Conservation (phyloP, 192 early-diverging fungal species). For the Dispira simplex region DNA sequence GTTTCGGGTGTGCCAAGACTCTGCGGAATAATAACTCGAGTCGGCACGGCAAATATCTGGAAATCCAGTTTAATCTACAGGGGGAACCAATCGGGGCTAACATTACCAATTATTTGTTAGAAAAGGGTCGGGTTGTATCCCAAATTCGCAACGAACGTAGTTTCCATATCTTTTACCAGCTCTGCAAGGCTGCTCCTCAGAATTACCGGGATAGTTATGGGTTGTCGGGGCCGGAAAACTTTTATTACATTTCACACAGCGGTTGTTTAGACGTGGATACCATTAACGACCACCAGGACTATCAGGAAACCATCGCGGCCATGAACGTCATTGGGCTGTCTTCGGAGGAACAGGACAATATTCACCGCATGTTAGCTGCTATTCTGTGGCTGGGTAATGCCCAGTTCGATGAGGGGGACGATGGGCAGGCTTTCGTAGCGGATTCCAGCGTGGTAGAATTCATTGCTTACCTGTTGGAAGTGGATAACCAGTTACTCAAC, state of each 20-base stretch:
- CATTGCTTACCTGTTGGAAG: slow-evolving; percentile 58
- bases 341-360: slow-evolving; percentile 61
- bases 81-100: slow-evolving; percentile 93
- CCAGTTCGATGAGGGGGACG: slow-evolving; percentile 69
- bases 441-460: slow-evolving; percentile 49
- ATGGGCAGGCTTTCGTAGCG: slow-evolving; percentile 40
- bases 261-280: slow-evolving; percentile 78
- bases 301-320: slow-evolving; percentile 72
- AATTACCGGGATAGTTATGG: slow-evolving; percentile 39
- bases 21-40: slow-evolving; percentile 97
- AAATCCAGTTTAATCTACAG: slow-evolving; percentile 88
- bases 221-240: slow-evolving; percentile 64
- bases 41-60: slow-evolving; percentile 98
- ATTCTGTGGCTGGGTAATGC: slow-evolving; percentile 96
- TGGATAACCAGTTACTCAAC: slow-evolving; percentile 35
- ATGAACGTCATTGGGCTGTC: slow-evolving; percentile 86
- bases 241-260: slow-evolving; percentile 51
- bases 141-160: slow-evolving; percentile 91
- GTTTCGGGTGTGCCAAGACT: slow-evolving; percentile 98
- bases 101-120: slow-evolving; percentile 95
- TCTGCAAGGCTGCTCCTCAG: slow-evolving; percentile 61
- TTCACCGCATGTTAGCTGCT: slow-evolving; percentile 84
- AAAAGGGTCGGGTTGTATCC: slow-evolving; percentile 92
- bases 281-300: slow-evolving; percentile 83
- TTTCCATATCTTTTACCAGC: slow-evolving; percentile 96